A percentile compares a stretch with the other conserved stretches of the same genome.
Conservation (phyloP, 106 monocot species). For the Vanilla planifolia region DNA sequence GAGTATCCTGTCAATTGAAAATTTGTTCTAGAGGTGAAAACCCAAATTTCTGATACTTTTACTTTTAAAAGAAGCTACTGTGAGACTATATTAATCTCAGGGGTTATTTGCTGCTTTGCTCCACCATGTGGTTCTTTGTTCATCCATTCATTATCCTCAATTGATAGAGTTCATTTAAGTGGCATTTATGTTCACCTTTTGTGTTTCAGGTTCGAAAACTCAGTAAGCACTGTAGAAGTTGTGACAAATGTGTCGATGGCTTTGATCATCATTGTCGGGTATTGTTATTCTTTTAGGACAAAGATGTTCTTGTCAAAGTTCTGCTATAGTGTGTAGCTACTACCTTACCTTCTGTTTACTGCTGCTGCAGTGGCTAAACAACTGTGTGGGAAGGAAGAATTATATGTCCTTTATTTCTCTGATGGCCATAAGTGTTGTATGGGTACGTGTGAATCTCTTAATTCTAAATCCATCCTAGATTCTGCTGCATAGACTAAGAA, state of each 20-base stretch:
- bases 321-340: not conserved
- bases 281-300: constrained; percentile 10
- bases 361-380: constrained; percentile 87
- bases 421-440: constrained; percentile 85
- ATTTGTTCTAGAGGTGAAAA: too few species aligned
- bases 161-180: not conserved
- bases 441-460: constrained; percentile 36
- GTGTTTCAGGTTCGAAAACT: constrained; percentile 75
- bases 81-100: not conserved
- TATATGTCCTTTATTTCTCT: constrained; percentile 86
- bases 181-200: constrained; percentile 1
- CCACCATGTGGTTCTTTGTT: not conserved
- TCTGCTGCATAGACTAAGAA: not conserved
- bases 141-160: not conserved
- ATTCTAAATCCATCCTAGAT: not conserved
- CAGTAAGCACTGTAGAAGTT: constrained; percentile 98
- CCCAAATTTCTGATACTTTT: not conserved
- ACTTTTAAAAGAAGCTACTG: not conserved
- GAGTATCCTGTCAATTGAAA: too few species aligned
- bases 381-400: constrained; percentile 98
- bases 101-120: not conserved
- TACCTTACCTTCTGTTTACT: not conserved
- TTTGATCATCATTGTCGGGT: constrained; percentile 99
- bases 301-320: not conserved
- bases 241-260: constrained; percentile 99